A percentile compares a stretch with the other conserved stretches of the same genome.
Evolutionary conservation across 2,329 filamentous ascomycete species (phyloP).

Genomic region (Blastomyces parvus): DNA sequence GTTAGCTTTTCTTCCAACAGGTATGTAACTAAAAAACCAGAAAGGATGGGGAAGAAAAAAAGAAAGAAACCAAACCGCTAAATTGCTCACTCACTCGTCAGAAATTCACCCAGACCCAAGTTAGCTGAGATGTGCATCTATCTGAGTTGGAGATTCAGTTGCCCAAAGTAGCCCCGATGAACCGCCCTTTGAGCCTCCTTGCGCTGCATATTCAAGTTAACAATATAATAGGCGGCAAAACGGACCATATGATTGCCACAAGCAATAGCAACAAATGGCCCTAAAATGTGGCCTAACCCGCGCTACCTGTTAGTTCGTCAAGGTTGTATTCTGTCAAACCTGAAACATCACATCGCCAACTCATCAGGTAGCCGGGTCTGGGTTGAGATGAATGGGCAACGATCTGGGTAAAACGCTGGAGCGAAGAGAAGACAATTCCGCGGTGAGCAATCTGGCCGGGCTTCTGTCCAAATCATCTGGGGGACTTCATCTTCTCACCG

Average conservation of each 20-base stretch:
- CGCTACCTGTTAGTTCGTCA: not conserved
- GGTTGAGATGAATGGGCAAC: not conserved
- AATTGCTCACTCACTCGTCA: not conserved
- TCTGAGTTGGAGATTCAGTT: not conserved
- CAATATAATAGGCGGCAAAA: slow-evolving; percentile 4
- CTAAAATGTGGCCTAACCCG: not conserved
- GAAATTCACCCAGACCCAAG: not conserved
- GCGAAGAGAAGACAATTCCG: not conserved
- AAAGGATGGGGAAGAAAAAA: too few species aligned
- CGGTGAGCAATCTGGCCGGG: not conserved
- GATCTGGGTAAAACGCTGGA: too few species aligned
- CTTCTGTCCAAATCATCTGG: not conserved
- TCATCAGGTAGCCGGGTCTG: not conserved
- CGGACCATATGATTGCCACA: slow-evolving; percentile 1
- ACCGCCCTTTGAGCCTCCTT: not conserved
- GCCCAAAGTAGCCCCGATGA: not conserved
- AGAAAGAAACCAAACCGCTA: not conserved
- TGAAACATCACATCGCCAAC: slow-evolving; percentile 2
- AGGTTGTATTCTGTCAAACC: not conserved
- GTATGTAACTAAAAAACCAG: not conserved
- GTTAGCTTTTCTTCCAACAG: not conserved
- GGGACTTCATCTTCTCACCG: not conserved
- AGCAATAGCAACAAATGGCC: not conserved
- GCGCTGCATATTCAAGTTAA: not conserved
- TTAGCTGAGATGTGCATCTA: not conserved